phyloP scores from a whole-genome alignment of 139 green algal species.

The Volvox africanus region DNA sequence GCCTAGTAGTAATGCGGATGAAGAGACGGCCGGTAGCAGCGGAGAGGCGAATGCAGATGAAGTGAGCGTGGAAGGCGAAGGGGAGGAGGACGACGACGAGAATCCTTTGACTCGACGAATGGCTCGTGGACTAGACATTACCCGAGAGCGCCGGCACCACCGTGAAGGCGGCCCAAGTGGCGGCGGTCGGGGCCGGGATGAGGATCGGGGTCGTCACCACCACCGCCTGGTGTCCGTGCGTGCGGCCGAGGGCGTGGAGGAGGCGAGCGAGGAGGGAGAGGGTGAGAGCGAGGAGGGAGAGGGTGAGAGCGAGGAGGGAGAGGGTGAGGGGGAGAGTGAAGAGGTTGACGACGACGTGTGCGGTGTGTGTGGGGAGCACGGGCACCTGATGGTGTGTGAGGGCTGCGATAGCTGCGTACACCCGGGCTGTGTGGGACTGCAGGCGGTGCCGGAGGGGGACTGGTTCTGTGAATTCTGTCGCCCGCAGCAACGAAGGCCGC shows the following conservation, averaged over 20 bases:
- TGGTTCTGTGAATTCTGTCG: conserved; percentile 5
- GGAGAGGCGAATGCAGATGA: not conserved
- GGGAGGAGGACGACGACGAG: not conserved
- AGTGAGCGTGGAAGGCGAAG: not conserved
- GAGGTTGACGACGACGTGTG: conserved; percentile 38
- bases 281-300: not conserved
- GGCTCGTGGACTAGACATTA: not conserved
- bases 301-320: not conserved
- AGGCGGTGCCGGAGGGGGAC: not conserved
- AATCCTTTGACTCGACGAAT: conserved; percentile 15
- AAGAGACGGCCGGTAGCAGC: no score
- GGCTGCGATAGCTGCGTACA: conserved; percentile 64
- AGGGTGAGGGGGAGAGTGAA: not conserved
- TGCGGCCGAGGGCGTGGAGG: not conserved
- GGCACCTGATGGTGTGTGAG: conserved; percentile 70
- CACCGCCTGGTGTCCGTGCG: not conserved
- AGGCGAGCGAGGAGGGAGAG: not conserved
- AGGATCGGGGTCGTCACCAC: not conserved
- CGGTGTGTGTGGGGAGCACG: conserved; percentile 43
- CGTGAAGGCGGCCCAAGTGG: not conserved
- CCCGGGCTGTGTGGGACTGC: conserved; percentile 58
- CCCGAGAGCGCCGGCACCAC: no score
- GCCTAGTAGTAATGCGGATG: no score
- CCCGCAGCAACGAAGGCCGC: not conserved
- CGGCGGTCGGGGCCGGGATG: not conserved